phyloP scores from a whole-genome alignment of 345 rosid genomes.

The Arabidopsis suecica region DNA sequence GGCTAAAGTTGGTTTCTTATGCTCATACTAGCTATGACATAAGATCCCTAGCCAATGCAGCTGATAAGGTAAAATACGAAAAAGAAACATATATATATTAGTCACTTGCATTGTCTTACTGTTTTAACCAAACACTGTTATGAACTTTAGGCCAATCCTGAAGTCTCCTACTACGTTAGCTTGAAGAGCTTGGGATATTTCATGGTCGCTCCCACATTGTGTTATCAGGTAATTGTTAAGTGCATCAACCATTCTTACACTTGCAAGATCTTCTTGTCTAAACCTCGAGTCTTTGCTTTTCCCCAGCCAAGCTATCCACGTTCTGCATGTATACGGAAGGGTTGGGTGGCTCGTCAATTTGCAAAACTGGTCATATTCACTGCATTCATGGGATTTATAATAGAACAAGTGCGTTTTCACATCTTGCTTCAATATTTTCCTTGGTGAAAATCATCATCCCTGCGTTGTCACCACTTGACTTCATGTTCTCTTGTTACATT shows the following conservation, averaged over 20 bases:
- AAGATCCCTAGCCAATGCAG: constrained; percentile 67
- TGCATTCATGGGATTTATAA: constrained; percentile 94
- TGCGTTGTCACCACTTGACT: constrained; percentile 27
- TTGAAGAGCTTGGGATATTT: constrained; percentile 86
- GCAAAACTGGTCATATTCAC: constrained; percentile 83
- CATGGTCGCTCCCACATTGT: constrained; percentile 96
- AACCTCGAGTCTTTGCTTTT: constrained; percentile 3
- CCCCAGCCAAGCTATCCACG: constrained; percentile 85
- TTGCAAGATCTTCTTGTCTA: constrained; percentile 27
- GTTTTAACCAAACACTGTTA: constrained; percentile 27
- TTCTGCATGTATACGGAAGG: constrained; percentile 71
- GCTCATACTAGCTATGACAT: constrained; percentile 91
- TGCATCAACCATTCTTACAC: constrained; percentile 12
- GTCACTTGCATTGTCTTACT: constrained; percentile 16
- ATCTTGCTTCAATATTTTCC: constrained; percentile 28
- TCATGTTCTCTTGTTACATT: constrained; percentile 36
- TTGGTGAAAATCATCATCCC: constrained; percentile 2
- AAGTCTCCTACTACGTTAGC: constrained; percentile 54
- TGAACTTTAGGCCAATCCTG: constrained; percentile 56
- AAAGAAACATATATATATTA: background rate
- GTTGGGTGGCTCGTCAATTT: constrained; percentile 92
- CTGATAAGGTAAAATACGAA: constrained; percentile 60
- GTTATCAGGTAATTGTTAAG: constrained; percentile 80
- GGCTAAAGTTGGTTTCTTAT: constrained; percentile 93
- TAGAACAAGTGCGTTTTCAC: constrained; percentile 73